Evolutionary conservation across 805 yeast genomes (phyloP), one percentile per base, ranked within the genome.

Genomic region (Crinitomyces ghanaensis): DNA sequence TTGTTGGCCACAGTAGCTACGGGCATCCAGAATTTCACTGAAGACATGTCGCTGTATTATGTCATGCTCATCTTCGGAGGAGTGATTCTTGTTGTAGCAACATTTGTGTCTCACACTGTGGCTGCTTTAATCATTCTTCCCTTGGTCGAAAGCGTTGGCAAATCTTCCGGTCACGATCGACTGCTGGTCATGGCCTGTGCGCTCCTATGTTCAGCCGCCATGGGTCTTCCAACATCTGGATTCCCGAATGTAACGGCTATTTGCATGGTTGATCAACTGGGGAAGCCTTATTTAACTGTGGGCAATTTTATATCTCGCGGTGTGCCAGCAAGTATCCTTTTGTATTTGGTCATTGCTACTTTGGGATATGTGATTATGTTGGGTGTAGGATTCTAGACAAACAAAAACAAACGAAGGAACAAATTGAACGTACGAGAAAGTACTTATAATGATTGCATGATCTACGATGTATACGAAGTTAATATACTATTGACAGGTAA

Each of bases 181-280:
- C 51, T 88, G 29, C 62, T 91, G 45, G 78, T 91, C 30, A 68
- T 73, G 75, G 57, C 64, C 4, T 58, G 74, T 3, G 72, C 77
- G 0, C 50, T 73, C 35, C 62, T 91, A 41, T 83, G 96, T 49
- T 88, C 97, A 0, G 77, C 81, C 23, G 98, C 97, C 2, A 91
- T 91, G 97, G 97, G 95, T 1, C 62, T 91, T 34, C 97, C 98
- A 19, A 91, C 97, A 0, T 81, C 94, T 2, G 97, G 98, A 0
- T 88, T 91, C 65, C 98, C 98, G 4, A 91, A 91, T 49, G 95
- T 91, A 22, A 85, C 97, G 0, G 98, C 97, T 0, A 84, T 91
- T 41, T 85, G 96, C 38, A 74, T 85, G 74, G 76, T 86, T 4
- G 94, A 91, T 54, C 95, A 83, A 48, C 69, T 86, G 26, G 97